A percentile compares a stretch with the other conserved stretches of the same genome.
Conservation (phyloP, 2,329 filamentous ascomycete species). For the Alternaria alternata region DNA sequence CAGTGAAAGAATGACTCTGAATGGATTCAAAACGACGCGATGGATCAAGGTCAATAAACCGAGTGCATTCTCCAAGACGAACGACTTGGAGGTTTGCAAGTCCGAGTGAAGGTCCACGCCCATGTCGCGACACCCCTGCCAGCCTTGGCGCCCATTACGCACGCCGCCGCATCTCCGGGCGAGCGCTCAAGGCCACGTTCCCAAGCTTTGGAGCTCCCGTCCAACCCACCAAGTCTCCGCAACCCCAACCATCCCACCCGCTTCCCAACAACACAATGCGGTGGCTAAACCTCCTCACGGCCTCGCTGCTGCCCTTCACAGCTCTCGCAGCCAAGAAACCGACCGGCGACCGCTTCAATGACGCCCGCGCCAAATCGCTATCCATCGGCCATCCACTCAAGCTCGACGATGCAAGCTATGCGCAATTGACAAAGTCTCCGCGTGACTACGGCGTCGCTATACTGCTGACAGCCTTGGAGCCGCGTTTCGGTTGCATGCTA, state of each 20-base stretch:
- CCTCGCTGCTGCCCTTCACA: conserved; percentile 68
- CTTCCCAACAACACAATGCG: conserved; percentile 66
- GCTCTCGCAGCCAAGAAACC: conserved; percentile 72
- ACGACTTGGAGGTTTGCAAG: background rate
- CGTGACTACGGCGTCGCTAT: conserved; percentile 86
- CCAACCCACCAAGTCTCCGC: conserved; percentile 30
- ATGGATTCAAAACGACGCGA: background rate
- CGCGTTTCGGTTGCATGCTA: conserved; percentile 82
- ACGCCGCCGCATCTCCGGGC: conserved; percentile 27
- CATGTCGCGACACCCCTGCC: conserved; percentile 25
- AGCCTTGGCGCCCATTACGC: conserved; percentile 40
- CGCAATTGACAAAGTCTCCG: conserved; percentile 75
- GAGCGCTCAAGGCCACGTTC: conserved; percentile 45
- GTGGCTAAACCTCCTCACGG: conserved; percentile 67
- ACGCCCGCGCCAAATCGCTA: conserved; percentile 74
- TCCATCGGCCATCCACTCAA: conserved; percentile 71
- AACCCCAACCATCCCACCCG: conserved; percentile 25
- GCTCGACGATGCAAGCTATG: conserved; percentile 79
- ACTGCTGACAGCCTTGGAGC: conserved; percentile 84
- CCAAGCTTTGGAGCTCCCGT: conserved; percentile 25
- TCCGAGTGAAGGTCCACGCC: background rate
- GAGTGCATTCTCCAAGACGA: background rate
- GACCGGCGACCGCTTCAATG: conserved; percentile 70
- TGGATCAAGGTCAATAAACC: background rate
- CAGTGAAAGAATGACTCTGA: background rate